A percentile compares a stretch with the other conserved stretches of the same genome.
Evolutionary conservation across 805 yeast species (phyloP).

Genomic region (Saccharomycopsis oosterbeekiorum): DNA sequence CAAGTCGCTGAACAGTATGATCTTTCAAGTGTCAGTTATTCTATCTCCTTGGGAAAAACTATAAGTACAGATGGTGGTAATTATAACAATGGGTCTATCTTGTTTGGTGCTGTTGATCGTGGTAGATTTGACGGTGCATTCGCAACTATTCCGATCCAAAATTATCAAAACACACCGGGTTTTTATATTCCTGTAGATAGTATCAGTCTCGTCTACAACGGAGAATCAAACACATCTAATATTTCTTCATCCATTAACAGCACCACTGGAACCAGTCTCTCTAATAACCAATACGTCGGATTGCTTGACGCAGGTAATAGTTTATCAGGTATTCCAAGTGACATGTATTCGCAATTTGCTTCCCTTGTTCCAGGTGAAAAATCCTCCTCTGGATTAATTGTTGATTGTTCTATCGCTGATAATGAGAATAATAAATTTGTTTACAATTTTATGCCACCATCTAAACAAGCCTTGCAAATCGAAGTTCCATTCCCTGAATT

Average conservation of each 20-base stretch:
- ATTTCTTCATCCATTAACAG: not conserved
- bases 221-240: not conserved
- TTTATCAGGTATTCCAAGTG: conserved; percentile 1
- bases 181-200: conserved; percentile 5
- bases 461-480: not conserved
- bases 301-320: not conserved
- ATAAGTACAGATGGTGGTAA: conserved; percentile 20
- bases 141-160: conserved; percentile 34
- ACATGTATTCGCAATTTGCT: not conserved
- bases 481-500: conserved; percentile 14
- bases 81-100: conserved; percentile 38
- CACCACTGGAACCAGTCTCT: not conserved
- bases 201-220: conserved; percentile 3
- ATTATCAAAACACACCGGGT: conserved; percentile 2
- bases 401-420: conserved; percentile 10
- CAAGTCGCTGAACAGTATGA: conserved; percentile 48
- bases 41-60: conserved; percentile 42
- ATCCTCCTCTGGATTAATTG: conserved; percentile 2
- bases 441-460: conserved; percentile 1
- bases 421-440: conserved; percentile 10
- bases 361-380: not conserved
- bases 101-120: conserved; percentile 67
- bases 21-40: conserved; percentile 46
- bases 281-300: not conserved
- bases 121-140: conserved; percentile 47